Evolutionary conservation across 257 asterid species (phyloP).

Genomic region (Nicotiana tabacum): DNA sequence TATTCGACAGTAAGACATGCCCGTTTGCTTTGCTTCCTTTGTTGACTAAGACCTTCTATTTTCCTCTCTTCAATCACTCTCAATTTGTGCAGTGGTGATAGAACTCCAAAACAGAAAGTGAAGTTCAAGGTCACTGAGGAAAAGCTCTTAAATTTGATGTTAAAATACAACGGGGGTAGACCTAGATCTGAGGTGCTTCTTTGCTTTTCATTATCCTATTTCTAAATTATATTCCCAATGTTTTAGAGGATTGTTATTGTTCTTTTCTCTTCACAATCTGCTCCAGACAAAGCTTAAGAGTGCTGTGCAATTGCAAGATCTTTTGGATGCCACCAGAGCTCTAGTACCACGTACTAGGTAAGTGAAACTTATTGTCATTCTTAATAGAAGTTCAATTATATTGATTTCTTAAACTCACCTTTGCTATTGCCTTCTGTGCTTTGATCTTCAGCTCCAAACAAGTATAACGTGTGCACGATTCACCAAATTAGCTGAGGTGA

Average conservation of each 20-base stretch:
- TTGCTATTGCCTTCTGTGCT: neutral
- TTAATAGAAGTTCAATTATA: neutral
- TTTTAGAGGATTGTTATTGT: constrained; percentile 6
- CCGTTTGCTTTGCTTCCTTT: neutral
- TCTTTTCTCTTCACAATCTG: constrained; percentile 14
- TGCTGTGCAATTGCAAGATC: constrained; percentile 97
- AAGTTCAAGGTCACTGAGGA: constrained; percentile 95
- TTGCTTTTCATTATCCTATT: constrained; percentile 15
- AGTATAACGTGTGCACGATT: neutral
- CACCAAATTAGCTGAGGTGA: neutral
- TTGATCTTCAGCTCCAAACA: neutral
- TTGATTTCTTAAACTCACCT: neutral
- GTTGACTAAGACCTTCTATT: neutral
- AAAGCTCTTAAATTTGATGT: constrained; percentile 87
- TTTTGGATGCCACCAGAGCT: constrained; percentile 90
- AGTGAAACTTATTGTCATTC: neutral
- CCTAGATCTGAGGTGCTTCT: constrained; percentile 84
- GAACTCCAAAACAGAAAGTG: constrained; percentile 99
- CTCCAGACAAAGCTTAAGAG: constrained; percentile 88
- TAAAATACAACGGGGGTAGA: constrained; percentile 85
- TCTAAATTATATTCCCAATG: neutral
- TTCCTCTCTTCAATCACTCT: neutral
- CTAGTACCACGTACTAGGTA: constrained; percentile 84
- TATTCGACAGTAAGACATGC: constrained; percentile 68
- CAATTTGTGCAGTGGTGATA: constrained; percentile 69